These are phyloP conservation scores for Russula olivacea DNA, from an alignment of 768 basidiomycete species.

Conservation along the genomic window DNA sequence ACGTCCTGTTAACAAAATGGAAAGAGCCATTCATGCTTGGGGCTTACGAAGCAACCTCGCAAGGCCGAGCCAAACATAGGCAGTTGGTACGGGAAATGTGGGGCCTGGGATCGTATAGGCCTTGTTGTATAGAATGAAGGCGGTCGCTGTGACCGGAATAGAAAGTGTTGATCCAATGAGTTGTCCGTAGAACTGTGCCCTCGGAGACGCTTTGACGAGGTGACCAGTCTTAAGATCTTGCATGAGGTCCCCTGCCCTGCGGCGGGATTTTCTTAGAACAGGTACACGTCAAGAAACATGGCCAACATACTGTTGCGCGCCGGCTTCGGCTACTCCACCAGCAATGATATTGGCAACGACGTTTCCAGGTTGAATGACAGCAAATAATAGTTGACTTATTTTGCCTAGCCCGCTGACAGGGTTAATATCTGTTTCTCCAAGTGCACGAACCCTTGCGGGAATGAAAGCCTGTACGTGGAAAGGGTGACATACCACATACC, in stretches of 20 bases:
- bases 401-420: conserved; percentile 92
- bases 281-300: conserved; percentile 27
- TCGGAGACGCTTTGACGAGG: conserved; percentile 83
- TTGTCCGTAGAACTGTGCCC: conserved; percentile 92
- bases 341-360: conserved; percentile 98
- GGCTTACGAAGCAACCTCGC: conserved; percentile 68
- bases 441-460: conserved; percentile 68
- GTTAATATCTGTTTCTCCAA: conserved; percentile 94
- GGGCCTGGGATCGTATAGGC: conserved; percentile 90
- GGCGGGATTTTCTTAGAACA: conserved; percentile 7
- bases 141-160: conserved; percentile 83
- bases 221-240: conserved; percentile 98
- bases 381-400: conserved; percentile 90
- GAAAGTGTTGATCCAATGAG: conserved; percentile 85
- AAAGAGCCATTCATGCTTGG: not conserved
- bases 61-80: conserved; percentile 85
- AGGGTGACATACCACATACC: conserved; percentile 42
- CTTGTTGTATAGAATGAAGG: conserved; percentile 79
- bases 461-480: not conserved
- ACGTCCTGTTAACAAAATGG: conserved; percentile 27
- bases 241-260: conserved; percentile 93
- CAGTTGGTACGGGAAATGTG: conserved; percentile 93
- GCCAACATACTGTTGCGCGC: conserved; percentile 70
- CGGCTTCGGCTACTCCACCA: conserved; percentile 93
- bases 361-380: conserved; percentile 90